Evolutionary conservation across 2,329 filamentous ascomycete species (phyloP).

Genomic region (Phialophora macrospora): DNA sequence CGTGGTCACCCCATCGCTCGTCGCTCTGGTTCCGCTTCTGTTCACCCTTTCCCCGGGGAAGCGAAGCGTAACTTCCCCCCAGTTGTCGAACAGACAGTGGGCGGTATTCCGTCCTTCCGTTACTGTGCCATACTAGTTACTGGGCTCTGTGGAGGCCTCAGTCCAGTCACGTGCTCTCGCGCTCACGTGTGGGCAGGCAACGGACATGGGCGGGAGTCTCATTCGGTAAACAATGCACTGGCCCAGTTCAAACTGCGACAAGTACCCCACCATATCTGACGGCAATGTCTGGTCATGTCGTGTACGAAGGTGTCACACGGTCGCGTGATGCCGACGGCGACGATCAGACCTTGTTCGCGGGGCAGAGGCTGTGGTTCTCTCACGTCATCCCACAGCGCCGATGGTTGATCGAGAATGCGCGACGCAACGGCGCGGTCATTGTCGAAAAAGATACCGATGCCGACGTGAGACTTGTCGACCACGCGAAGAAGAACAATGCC

Average conservation of each 20-base stretch:
- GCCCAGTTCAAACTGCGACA: background rate
- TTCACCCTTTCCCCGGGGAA: background rate
- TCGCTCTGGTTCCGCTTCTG: slow-evolving; percentile 12
- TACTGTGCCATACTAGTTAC: background rate
- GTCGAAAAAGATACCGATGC: slow-evolving; percentile 60
- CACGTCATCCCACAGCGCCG: slow-evolving; percentile 58
- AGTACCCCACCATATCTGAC: background rate
- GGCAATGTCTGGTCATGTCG: slow-evolving; percentile 27
- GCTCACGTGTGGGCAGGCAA: background rate
- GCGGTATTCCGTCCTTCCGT: slow-evolving; percentile 14
- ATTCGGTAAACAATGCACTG: slow-evolving; percentile 9
- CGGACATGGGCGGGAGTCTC: background rate
- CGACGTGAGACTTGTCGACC: slow-evolving; percentile 64
- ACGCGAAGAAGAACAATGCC: slow-evolving; percentile 55
- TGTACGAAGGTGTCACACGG: slow-evolving; percentile 29
- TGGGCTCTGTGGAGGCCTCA: no score
- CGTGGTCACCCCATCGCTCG: background rate
- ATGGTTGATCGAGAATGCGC: slow-evolving; percentile 44
- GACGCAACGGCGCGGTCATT: slow-evolving; percentile 61
- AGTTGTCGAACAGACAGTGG: background rate
- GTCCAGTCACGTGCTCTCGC: slow-evolving; percentile 11
- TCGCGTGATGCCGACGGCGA: slow-evolving; percentile 28
- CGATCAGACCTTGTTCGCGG: slow-evolving; percentile 55
- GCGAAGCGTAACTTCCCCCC: no score
- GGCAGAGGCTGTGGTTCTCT: slow-evolving; percentile 63